Evolutionary conservation across 768 basidiomycete genomes (phyloP), one percentile per base, ranked within the genome.

Genomic region (Kwoniella dendrophila): DNA sequence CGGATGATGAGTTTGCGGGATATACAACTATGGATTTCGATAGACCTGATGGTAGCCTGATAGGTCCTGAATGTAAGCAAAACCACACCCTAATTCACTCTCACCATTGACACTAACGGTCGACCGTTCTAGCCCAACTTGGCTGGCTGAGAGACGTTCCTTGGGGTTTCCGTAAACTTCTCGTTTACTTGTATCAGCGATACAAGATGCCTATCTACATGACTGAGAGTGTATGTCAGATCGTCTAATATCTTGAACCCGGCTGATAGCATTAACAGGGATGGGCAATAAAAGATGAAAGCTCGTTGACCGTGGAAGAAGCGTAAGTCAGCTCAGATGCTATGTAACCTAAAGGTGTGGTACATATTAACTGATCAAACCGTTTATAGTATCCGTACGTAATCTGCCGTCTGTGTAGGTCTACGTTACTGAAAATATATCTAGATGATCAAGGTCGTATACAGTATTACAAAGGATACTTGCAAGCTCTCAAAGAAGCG

Each of bases 171-270:
- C 50, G 72, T 2, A 67, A 70, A 54, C 64, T 72, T 7, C 62
- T 77, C 14, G 67, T 65, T n/a, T 75, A 73, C 49, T 26, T 75
- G 30, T 68, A 67, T 51, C 58, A 74, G 29, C 56, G 70, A 30
- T 78, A 78, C 64, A 56, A 70, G 41, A 63, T 45, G 29, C 72
- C 76, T 0, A 74, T 78, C 22, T 72, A 68, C 54, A 66, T 76
- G 64, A 76, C 75, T 14, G 75, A 78, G 65, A 73, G 72, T 45
- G 70, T 72, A 38, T 68, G 70, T 48, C 30, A 29, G 18, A 5
- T 29, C 16, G 24, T 29, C 3, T 27, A 14, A 22, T 11, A 27
- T 45, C 20, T 11, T 30, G 6, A 10, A 7, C 5, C 40, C 14
- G n/a, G 51, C 27, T 18, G 26, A 56, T 34, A 26, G 16, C 24